These are phyloP conservation scores for Stentor coeruleus DNA, from an alignment of 73 alveolate species.

Conservation along the genomic window DNA sequence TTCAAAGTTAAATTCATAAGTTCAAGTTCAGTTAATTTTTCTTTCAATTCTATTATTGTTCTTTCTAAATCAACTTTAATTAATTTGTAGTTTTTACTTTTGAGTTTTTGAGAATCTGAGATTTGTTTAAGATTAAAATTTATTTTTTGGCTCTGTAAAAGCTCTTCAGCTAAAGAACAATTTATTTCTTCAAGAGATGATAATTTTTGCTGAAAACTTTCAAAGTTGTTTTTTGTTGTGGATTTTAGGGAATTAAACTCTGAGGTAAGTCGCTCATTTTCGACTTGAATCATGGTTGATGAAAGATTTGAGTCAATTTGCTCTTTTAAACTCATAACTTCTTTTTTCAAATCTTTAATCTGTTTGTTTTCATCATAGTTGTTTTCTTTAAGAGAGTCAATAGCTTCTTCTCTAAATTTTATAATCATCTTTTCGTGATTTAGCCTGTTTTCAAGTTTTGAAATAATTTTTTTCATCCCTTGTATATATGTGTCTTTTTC, in stretches of 20 bases:
- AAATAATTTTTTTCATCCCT: neutral
- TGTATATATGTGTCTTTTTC: constrained; percentile 11
- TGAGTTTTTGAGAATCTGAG: no score
- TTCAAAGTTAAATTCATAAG: neutral
- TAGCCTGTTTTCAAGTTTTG: constrained; percentile 23
- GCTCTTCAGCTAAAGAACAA: no score
- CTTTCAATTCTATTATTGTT: neutral
- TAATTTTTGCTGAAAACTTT: no score
- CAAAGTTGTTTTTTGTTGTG: no score
- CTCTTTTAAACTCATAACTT: neutral
- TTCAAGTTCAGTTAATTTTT: neutral
- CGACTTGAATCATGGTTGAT: neutral
- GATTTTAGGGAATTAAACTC: neutral
- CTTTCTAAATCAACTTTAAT: neutral
- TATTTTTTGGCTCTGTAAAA: neutral
- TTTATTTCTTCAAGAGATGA: no score
- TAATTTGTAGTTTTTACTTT: neutral
- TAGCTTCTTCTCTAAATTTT: constrained; percentile 25
- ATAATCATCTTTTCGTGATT: constrained; percentile 33
- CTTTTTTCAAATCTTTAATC: neutral
- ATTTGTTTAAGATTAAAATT: no score
- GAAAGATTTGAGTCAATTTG: neutral
- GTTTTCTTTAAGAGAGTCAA: neutral
- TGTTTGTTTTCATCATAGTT: neutral
- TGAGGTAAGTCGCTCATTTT: neutral